Conservation (phyloP, 2,329 filamentous ascomycete genomes). For the Scytalidium sp. region DNA sequence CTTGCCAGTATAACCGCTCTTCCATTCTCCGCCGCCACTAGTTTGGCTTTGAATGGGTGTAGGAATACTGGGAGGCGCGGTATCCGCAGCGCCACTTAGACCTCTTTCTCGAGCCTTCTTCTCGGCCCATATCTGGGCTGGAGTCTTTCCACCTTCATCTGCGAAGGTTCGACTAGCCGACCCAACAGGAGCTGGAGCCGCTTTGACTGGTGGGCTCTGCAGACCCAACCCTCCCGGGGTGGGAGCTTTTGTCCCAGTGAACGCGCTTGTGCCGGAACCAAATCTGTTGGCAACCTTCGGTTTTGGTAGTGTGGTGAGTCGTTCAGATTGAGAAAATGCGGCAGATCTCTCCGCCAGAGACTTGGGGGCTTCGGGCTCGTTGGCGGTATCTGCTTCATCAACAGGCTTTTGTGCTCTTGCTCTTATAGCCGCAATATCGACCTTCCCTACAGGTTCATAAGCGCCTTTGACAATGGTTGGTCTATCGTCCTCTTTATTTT, state of each 20-base stretch:
- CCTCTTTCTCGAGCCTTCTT: constrained; percentile 83
- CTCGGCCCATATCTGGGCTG: constrained; percentile 95
- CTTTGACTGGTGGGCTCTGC: constrained; percentile 55
- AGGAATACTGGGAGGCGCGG: constrained; percentile 41
- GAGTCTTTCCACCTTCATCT: constrained; percentile 91
- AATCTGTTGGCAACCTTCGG: constrained; percentile 94
- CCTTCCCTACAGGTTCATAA: constrained; percentile 93
- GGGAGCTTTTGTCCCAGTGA: constrained; percentile 86
- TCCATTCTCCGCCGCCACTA: constrained; percentile 77
- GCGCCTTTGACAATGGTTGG: constrained; percentile 85
- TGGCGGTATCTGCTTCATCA: constrained; percentile 30
- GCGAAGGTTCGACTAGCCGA: constrained; percentile 90
- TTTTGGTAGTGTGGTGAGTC: constrained; percentile 85
- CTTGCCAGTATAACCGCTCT: constrained; percentile 88
- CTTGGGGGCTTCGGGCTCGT: constrained; percentile 48
- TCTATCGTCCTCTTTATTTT: constrained; percentile 69
- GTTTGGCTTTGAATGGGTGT: constrained; percentile 62
- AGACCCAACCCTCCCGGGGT: constrained; percentile 68
- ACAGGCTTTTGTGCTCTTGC: constrained; percentile 71
- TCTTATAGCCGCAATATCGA: constrained; percentile 93
- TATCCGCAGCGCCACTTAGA: constrained; percentile 46
- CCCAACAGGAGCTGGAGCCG: constrained; percentile 61
- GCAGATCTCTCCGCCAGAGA: constrained; percentile 73
- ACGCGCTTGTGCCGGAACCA: constrained; percentile 62
- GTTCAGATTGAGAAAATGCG: constrained; percentile 72